A percentile compares a stretch with the other conserved stretches of the same genome.
phyloP scores from a whole-genome alignment of 495 filamentous ascomycete species.

The Talaromyces ruber region DNA sequence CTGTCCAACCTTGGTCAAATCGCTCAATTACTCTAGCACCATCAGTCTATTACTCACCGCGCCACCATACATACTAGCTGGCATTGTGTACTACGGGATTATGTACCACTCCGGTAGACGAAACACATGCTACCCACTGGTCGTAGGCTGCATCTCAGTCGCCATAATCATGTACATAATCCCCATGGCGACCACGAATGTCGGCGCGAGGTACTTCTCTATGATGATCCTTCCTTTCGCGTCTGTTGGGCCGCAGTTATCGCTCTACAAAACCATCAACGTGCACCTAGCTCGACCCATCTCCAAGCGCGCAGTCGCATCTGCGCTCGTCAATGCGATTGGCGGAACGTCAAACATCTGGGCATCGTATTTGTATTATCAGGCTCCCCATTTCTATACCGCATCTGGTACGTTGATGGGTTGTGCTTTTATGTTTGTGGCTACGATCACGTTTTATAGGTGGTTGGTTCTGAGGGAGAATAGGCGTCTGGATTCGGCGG shows the following conservation, averaged over 20 bases:
- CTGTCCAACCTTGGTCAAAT: conserved; percentile 77
- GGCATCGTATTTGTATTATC: conserved; percentile 29
- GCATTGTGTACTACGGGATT: conserved; percentile 63
- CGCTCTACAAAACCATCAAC: conserved; percentile 69
- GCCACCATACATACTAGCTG: conserved; percentile 65
- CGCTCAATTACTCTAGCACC: conserved; percentile 59
- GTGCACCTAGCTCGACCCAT: conserved; percentile 74
- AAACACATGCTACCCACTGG: conserved; percentile 71
- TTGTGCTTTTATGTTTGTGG: conserved; percentile 20
- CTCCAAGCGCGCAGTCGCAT: conserved; percentile 71
- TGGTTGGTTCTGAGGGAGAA: conserved; percentile 29
- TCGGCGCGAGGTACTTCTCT: conserved; percentile 62
- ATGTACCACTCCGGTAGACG: conserved; percentile 72
- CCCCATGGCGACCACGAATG: conserved; percentile 55
- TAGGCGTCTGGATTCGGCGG: conserved; percentile 21
- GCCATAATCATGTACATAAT: conserved; percentile 67
- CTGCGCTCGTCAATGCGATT: conserved; percentile 75
- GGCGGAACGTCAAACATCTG: conserved; percentile 37
- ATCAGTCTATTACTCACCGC: conserved; percentile 67
- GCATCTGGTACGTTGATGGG: conserved; percentile 29
- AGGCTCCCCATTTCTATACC: conserved; percentile 23
- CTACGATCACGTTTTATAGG: conserved; percentile 23
- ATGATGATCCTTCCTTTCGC: conserved; percentile 74
- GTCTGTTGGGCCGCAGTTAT: conserved; percentile 53
- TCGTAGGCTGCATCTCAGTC: conserved; percentile 53